Percentiles rank a stretch among this genome's conserved stretches.
These are phyloP conservation scores for Cladophialophora psammophila DNA, from an alignment of 2,329 filamentous ascomycete genomes.

Conservation along the genomic window DNA sequence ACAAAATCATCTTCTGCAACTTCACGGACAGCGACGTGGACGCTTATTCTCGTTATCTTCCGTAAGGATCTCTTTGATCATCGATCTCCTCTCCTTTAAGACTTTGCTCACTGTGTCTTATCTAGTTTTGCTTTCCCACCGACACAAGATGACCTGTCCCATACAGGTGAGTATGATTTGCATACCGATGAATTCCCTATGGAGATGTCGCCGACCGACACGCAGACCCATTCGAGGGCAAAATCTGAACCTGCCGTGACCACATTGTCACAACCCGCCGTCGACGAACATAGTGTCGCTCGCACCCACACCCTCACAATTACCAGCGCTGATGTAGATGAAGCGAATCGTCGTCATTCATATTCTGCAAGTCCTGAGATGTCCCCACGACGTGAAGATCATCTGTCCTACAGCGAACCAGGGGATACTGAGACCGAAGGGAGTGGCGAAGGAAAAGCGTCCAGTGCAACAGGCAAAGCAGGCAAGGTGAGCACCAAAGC, in stretches of 20 bases:
- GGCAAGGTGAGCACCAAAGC: background rate
- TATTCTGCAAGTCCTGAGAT: background rate
- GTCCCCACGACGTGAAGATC: background rate
- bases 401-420: background rate
- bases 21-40: slow-evolving; percentile 79
- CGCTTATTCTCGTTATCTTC: slow-evolving; percentile 73
- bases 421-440: background rate
- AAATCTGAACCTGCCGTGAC: slow-evolving; percentile 17
- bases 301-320: background rate
- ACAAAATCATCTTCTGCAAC: slow-evolving; percentile 83
- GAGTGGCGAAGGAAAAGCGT: background rate
- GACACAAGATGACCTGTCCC: slow-evolving; percentile 47
- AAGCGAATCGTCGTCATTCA: background rate
- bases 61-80: slow-evolving; percentile 65
- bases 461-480: too few species aligned
- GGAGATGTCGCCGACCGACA: slow-evolving; percentile 19
- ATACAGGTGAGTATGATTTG: slow-evolving; percentile 42
- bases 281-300: background rate
- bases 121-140: slow-evolving; percentile 59
- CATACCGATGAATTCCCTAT: background rate
- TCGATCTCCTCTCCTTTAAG: too few species aligned
- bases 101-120: slow-evolving; percentile 7
- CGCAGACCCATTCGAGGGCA: slow-evolving; percentile 30
- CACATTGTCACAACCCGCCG: background rate
- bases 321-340: background rate